Evolutionary conservation across 176 grass and related monocot species (phyloP), one percentile per base, ranked within the genome.

Genomic region (Oryza officinalis): DNA sequence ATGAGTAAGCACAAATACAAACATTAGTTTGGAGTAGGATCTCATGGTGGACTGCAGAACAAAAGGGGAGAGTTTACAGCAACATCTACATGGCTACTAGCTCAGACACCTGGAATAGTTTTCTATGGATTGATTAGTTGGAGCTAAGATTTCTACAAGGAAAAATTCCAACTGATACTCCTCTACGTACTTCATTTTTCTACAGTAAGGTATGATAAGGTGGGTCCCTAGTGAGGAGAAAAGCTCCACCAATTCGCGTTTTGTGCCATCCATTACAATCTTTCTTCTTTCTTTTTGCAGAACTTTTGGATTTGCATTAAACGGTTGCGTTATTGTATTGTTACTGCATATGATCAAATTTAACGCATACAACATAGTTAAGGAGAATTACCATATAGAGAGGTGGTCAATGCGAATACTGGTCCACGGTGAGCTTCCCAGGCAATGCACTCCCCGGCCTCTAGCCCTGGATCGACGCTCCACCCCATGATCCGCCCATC

Each of bases 401-500:
- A 88, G 54, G 90, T 45, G 41, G 71, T 76, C 89, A 97, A 76
- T 0, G 94, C 90, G 15, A 97, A 80, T 6, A 97, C 91, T 0
- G 91, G 85, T 2, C 79, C 81, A 35, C 50, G 79, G 82, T 97
- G 91, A 0, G 94, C 91, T 17, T 88, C 84, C 94, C 94, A 97
- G 5, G 52, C 67, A 38, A 88, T 50, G 64, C 85, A 83, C 70
- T 97, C 91, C 80, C 57, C 71, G 6, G 76, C 76, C 8, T 77
- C 79, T 2, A 69, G 71, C 41, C 73, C 75, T 46, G 43, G 82
- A 59, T 70, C 85, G 13, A 70, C 78, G 40, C 44, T 75, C 94
- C 94, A 97, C 3, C 80, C 82, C 79, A 91, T 82, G 67, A 97
- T 86, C 81, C 75, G 71, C 44, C 94, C 94, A 63, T 92, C 80